Evolutionary conservation across 2,329 filamentous ascomycete species (phyloP).

Genomic region (Epichloe hybrida): DNA sequence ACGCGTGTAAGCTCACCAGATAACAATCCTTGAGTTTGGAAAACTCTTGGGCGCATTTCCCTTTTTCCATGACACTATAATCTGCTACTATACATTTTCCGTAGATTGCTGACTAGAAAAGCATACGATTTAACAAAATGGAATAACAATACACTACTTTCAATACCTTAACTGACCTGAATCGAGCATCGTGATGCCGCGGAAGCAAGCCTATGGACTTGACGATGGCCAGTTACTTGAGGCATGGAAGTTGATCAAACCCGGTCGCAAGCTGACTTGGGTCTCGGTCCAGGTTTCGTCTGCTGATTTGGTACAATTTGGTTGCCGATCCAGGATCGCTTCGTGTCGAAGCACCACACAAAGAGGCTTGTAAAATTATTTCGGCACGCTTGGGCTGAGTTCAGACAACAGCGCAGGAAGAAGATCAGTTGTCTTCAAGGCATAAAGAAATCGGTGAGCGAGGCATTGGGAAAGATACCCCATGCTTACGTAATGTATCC

Average conservation of each 20-base stretch:
- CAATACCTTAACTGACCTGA: constrained; percentile 27
- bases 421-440: too few relatives aligned
- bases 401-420: too few relatives aligned
- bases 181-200: constrained; percentile 41
- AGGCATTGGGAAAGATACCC: too few relatives aligned
- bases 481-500: not conserved
- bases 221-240: constrained; percentile 20
- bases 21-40: constrained; percentile 78
- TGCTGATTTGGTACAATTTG: too few relatives aligned
- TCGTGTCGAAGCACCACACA: too few relatives aligned
- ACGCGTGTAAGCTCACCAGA: constrained; percentile 43
- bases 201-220: constrained; percentile 41
- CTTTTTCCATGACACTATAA: constrained; percentile 82
- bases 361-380: too few relatives aligned
- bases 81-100: constrained; percentile 85
- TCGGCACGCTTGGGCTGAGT: too few relatives aligned
- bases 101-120: constrained; percentile 59
- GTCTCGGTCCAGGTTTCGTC: not conserved
- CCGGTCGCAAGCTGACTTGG: not conserved
- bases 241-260: not conserved
- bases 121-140: not conserved
- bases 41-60: constrained; percentile 82
- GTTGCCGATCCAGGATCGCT: too few relatives aligned
- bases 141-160: not conserved
- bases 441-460: too few relatives aligned